Percentiles rank a stretch among this genome's conserved stretches.
phyloP scores from a whole-genome alignment of 2,329 filamentous ascomycete genomes.

The Cryphonectria parasitica region DNA sequence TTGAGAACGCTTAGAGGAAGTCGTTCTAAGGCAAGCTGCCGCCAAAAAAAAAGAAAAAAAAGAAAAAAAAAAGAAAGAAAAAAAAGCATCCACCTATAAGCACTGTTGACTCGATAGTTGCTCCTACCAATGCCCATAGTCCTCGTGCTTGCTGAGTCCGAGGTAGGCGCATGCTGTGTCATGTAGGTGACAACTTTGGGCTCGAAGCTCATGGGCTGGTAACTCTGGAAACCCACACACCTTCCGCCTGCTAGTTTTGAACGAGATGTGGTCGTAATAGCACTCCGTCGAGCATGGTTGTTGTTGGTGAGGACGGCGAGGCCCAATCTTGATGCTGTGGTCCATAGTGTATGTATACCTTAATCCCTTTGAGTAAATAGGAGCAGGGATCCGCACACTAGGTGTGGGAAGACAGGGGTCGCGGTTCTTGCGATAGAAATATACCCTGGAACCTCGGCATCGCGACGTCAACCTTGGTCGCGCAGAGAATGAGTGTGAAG shows the following conservation, averaged over 20 bases:
- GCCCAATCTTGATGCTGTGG: neutral
- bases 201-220: too few species aligned
- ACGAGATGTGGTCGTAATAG: neutral
- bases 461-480: neutral
- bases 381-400: neutral
- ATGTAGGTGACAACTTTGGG: too few species aligned
- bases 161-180: neutral
- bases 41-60: too few species aligned
- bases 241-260: neutral
- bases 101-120: neutral
- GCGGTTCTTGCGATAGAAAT: neutral
- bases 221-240: neutral
- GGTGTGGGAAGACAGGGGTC: neutral
- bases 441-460: neutral
- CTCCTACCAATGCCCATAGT: neutral
- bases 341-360: neutral
- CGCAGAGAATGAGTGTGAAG: neutral
- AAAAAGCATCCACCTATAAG: neutral
- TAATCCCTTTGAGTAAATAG: neutral
- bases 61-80: too few species aligned
- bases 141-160: neutral
- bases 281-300: neutral
- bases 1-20: neutral
- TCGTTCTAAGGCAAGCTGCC: neutral
- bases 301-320: neutral